These are phyloP conservation scores for Penicillium sp. DNA, from an alignment of 2,329 filamentous ascomycete genomes.

Conservation along the genomic window DNA sequence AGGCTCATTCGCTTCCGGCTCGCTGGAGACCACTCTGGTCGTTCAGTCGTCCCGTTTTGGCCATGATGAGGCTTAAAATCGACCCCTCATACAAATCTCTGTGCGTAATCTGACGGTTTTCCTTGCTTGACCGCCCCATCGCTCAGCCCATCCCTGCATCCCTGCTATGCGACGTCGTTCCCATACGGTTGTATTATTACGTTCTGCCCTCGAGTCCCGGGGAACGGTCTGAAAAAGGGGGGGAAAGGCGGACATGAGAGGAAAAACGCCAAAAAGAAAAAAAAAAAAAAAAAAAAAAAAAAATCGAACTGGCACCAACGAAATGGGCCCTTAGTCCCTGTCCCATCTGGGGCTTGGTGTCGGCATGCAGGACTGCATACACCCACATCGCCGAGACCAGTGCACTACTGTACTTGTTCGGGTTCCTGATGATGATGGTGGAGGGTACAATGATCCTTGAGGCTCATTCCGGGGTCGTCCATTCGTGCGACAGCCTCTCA, in stretches of 20 bases:
- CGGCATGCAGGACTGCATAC: not conserved
- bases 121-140: not conserved
- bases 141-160: not conserved
- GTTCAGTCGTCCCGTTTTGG: not conserved
- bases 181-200: not conserved
- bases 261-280: not conserved
- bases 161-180: not conserved
- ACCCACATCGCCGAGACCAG: not conserved
- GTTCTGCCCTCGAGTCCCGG: not conserved
- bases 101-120: not conserved
- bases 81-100: not conserved
- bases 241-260: not conserved
- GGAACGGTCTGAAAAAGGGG: not conserved
- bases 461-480: conserved; percentile 13
- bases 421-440: conserved; percentile 4
- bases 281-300: not conserved
- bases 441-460: conserved; percentile 12
- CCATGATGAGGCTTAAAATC: conserved; percentile 6
- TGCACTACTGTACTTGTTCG: not conserved
- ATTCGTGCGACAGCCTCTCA: conserved; percentile 3
- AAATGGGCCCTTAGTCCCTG: not conserved
- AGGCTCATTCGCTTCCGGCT: not conserved
- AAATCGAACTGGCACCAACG: not conserved
- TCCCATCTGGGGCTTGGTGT: not conserved
- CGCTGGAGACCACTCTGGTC: not conserved